Base-by-base conservation (phyloP, 2,329 filamentous ascomycete species). In the Colletotrichum falcatum region DNA sequence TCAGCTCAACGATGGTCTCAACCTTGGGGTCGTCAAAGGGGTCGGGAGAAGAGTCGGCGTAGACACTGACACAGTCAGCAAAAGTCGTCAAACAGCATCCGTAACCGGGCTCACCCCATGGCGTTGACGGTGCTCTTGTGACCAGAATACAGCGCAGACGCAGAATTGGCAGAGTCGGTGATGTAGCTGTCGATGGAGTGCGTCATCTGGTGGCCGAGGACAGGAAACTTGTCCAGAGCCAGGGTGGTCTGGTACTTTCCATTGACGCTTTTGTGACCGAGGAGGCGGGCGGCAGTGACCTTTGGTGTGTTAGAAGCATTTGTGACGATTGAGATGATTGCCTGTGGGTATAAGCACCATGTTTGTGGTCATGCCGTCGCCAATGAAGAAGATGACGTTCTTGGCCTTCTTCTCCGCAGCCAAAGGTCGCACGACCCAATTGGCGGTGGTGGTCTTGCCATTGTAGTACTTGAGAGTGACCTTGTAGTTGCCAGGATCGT, bases 131-230 rank as follows among this genome's bases (percentile, higher is more conserved):
- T 92, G 76, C 89, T 92, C 86, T 96, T 96, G 84, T 96, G 93
- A 42, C 94, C 94, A 30, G 88, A 90, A 83, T 95, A 96, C 23
- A 96, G 84, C 20, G 93, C 92, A 53, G 91, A 93, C 5, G 93
- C 93, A 6, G 91, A 94, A 82, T 96, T 96, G 81, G 94, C 94
- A 71, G 91, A 94, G 80, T 96, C 93, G 46, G 93, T 96, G 78
- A 96, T 95, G 85, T 93, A 95, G 60, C 86, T 90, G 82, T 95
- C 93, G 77, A 96, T 89, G 1, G 92, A 95, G 81, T 95, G 93
- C 14, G 93, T 95, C 91, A 96, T 95, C 82, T 95, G 93, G 79
- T 97, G 94, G 26, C 94, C 94, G 14, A 95, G 78, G n/a, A 95
- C 88, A 3, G 94, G 93, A 81, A 96, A 96, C 77, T 94, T 87